phyloP scores from a whole-genome alignment of 495 filamentous ascomycete genomes.

The Sordaria brevicollis region DNA sequence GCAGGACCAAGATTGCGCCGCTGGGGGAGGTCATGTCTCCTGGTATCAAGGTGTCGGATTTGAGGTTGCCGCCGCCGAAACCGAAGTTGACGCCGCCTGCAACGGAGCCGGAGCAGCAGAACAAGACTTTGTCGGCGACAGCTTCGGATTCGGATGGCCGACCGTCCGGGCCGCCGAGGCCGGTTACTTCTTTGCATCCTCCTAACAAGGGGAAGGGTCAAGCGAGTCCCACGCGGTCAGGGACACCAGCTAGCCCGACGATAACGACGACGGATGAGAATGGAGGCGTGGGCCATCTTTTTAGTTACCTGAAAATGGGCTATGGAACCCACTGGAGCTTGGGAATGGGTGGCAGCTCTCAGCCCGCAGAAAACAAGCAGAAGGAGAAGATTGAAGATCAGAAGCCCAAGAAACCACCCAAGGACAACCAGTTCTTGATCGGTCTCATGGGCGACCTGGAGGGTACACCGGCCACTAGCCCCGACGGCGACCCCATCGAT shows the following conservation, averaged over 20 bases:
- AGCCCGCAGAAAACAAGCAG: background rate
- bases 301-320: constrained; percentile 43
- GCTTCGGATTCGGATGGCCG: background rate
- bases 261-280: background rate
- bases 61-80: background rate
- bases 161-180: background rate
- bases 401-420: constrained; percentile 4
- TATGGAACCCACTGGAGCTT: constrained; percentile 47
- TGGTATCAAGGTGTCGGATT: background rate
- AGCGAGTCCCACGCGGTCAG: background rate
- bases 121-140: too few relatives aligned
- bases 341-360: constrained; percentile 9
- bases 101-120: background rate
- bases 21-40: background rate
- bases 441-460: constrained; percentile 57
- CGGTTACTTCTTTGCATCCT: background rate
- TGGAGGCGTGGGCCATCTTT: constrained; percentile 31
- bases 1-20: background rate
- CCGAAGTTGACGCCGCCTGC: background rate
- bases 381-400: background rate
- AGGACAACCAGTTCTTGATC: constrained; percentile 55
- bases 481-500: constrained; percentile 6
- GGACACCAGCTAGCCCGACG: background rate
- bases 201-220: background rate
- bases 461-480: constrained; percentile 13